These are phyloP conservation scores for Melampsora medusae DNA, from an alignment of 1,284 basidiomycete genomes.

Conservation along the genomic window DNA sequence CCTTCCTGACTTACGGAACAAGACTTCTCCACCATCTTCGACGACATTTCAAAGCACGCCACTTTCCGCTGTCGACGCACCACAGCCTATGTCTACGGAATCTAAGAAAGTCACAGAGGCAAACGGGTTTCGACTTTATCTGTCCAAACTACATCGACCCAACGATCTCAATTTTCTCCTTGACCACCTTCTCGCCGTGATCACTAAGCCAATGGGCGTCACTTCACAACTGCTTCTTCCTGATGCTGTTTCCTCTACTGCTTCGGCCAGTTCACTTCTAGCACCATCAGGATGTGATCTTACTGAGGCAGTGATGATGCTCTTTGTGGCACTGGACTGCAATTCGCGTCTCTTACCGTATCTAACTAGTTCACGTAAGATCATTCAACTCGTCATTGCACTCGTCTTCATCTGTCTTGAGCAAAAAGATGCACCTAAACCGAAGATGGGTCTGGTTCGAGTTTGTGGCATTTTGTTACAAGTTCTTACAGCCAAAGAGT, in stretches of 20 bases:
- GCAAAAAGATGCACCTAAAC: conserved; percentile 33
- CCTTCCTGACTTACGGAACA: conserved; percentile 12
- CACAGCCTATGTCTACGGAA: neutral
- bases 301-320: conserved; percentile 25
- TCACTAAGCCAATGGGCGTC: conserved; percentile 38
- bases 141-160: conserved; percentile 35
- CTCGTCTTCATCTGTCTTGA: conserved; percentile 41
- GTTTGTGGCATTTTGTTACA: conserved; percentile 35
- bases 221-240: conserved; percentile 35
- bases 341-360: conserved; percentile 24
- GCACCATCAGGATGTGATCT: conserved; percentile 15
- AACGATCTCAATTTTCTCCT: conserved; percentile 32
- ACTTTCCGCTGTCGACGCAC: neutral
- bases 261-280: neutral
- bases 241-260: conserved; percentile 22
- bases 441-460: conserved; percentile 28
- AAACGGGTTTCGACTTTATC: conserved; percentile 38
- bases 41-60: neutral
- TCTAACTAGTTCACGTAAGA: conserved; percentile 9
- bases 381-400: conserved; percentile 21
- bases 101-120: neutral
- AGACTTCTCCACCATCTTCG: neutral
- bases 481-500: conserved; percentile 34
- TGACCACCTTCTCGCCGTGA: conserved; percentile 28
- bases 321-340: conserved; percentile 21